phyloP scores from a whole-genome alignment of 345 rosid genomes.

The Hibiscus syriacus region DNA sequence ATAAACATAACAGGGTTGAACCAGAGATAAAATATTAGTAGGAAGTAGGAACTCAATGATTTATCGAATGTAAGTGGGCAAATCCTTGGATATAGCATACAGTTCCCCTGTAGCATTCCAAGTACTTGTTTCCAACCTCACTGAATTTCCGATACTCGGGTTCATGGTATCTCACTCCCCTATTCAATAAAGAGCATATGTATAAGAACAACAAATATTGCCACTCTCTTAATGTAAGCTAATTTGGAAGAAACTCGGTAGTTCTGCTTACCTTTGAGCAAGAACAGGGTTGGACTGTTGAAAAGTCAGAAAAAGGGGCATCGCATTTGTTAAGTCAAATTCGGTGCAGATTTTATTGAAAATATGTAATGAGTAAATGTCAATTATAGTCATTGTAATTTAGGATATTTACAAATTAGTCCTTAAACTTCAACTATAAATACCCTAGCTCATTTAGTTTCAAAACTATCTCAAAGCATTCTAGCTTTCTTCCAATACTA shows the following conservation, averaged over 20 bases:
- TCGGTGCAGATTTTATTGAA: too few species aligned
- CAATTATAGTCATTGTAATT: too few species aligned
- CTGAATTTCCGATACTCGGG: conserved; percentile 42
- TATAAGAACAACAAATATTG: background rate
- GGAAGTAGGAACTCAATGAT: conserved; percentile 48
- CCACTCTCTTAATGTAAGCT: background rate
- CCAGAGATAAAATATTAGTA: background rate
- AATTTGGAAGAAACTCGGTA: background rate
- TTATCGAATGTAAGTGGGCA: conserved; percentile 63
- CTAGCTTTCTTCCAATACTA: too few species aligned
- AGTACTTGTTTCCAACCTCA: conserved; percentile 30
- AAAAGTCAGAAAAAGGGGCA: too few species aligned
- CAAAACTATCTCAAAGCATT: too few species aligned
- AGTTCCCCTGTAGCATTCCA: conserved; percentile 86
- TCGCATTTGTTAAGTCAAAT: too few species aligned
- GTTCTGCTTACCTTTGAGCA: conserved; percentile 49
- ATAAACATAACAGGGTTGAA: background rate
- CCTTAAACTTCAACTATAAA: too few species aligned
- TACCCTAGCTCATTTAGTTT: too few species aligned
- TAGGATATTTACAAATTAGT: too few species aligned
- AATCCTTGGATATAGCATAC: conserved; percentile 79
- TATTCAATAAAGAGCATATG: conserved; percentile 17
- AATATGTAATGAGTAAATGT: too few species aligned
- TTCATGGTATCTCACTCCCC: conserved; percentile 83
- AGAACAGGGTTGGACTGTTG: conserved; percentile 91